These are phyloP conservation scores for Wickerhamiella parazyma DNA, from an alignment of 805 yeast genomes.

Conservation along the genomic window DNA sequence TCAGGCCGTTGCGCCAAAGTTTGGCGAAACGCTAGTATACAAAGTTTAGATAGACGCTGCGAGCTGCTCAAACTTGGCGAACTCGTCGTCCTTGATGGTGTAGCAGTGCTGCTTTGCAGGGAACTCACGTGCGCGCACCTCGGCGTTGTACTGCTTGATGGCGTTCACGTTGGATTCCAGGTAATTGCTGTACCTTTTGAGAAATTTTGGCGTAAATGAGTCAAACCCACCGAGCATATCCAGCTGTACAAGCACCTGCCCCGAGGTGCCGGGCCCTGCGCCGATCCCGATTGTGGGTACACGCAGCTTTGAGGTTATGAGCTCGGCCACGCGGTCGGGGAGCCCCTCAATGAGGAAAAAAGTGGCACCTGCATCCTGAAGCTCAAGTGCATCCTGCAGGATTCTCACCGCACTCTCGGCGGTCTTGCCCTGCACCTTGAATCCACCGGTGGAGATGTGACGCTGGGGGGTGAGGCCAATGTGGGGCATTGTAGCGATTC, in stretches of 20 bases:
- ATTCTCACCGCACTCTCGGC: constrained; percentile 41
- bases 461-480: constrained; percentile 88
- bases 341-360: constrained; percentile 71
- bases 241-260: constrained; percentile 80
- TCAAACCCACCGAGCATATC: constrained; percentile 62
- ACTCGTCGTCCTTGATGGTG: constrained; percentile 52
- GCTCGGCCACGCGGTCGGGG: constrained; percentile 56
- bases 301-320: constrained; percentile 42
- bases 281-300: constrained; percentile 94
- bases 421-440: constrained; percentile 66
- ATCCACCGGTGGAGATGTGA: constrained; percentile 68
- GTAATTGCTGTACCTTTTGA: constrained; percentile 50
- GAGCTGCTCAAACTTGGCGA: constrained; percentile 29
- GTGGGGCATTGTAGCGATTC: constrained; percentile 86
- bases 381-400: constrained; percentile 49
- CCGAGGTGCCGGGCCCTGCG: constrained; percentile 72
- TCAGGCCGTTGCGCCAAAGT: constrained; percentile 48
- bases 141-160: constrained; percentile 40
- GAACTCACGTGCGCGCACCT: constrained; percentile 41
- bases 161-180: constrained; percentile 38
- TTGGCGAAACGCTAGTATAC: constrained; percentile 55
- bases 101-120: constrained; percentile 61
- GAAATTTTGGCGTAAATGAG: constrained; percentile 52
- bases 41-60: constrained; percentile 18
- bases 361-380: constrained; percentile 68